Base-by-base conservation (phyloP, 805 yeast species). In the Torulaspora franciscae region DNA sequence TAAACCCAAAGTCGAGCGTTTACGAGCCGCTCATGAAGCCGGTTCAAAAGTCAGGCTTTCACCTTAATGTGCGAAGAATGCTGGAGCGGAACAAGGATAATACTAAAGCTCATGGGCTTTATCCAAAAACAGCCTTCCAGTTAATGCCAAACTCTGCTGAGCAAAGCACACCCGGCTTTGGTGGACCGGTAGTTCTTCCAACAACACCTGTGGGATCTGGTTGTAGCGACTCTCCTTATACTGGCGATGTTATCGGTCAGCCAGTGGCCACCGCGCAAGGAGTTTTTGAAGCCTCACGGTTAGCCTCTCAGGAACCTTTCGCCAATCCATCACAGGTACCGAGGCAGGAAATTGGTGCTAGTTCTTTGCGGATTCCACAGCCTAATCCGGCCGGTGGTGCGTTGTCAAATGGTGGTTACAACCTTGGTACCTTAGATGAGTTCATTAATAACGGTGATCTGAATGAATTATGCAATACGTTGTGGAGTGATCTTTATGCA, bases 391-490 rank as follows among this genome's bases (percentile, higher is more conserved):
- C 23, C 29, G 14, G 24, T 8, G 17, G 11, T 4, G 32, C 25
- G 7, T 23, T 35, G 3, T 29, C 45, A 6, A 30, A 26, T 9
- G 26, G 28, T 32, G 38, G 47, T 34, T 59, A 49, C 42, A 56
- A 60, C 41, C 34, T 62, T 29, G 66, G 65, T n/a, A 60, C 67
- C 3, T 43, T 62, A 36, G 67, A 61, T 45, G 67, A 62, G 22
- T 62, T 62, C 38, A 48, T 62, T 23, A 52, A 54, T 30, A 56
- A 56, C 36, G 61, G 59, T 37, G 64, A 60, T 42, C 46, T 60
- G 28, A 50, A 55, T 28, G 64, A 60, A 32, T 33, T 62, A 15
- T 60, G 54, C 42, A 59, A 56, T 33, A 53, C 56, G 6, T 45
- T 62, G 29, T 62, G 67, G 67, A 57, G 59, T 40, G 65, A 61